Evolutionary conservation across 2,329 filamentous ascomycete genomes (phyloP), one percentile per base, ranked within the genome.

Genomic region (Aspergillus fischeri): DNA sequence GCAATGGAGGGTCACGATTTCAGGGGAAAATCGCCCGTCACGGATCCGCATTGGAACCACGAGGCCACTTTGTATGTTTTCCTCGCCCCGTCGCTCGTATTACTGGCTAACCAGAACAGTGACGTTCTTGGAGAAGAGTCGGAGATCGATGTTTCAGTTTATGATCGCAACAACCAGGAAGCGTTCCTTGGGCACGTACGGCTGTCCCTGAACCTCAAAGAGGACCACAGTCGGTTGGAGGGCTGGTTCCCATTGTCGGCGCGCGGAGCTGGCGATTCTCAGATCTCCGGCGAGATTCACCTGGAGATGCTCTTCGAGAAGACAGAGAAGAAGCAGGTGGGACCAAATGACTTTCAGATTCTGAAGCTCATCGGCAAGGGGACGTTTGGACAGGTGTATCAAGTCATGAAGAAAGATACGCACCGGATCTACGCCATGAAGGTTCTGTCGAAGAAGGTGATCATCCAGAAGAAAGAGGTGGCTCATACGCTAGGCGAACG

Each of bases 391-490:
- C 94, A 99, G 74, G 94, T 99, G 2, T 99, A 97, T 73, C 94
- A 99, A 73, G 94, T 99, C 6, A 88, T 91, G 67, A 99, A 99
- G 83, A 94, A 91, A 80, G 94, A 99, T 73, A 97, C 93, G 0
- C 86, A 87, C 67, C 88, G 94, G 48, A 97, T 99, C 60, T 99
- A 99, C 70, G 94, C 94, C 60, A 99, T 99, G 94, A 99, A 99
- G 76, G 93, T 99, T 1, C 80, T 99, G 32, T 97, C 94, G 52
- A 99, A 99, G 82, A 99, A 99, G 81, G 94, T 99, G 53, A 99
- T 99, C 69, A 94, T 99, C 27, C 94, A 99, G 77, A 99, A 99
- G 84, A 99, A 99, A 77, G 94, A 99, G 75, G 92, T 99, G 51
- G 92, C 93, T 17, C 94, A 99, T 73, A 99, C 94, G 0, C 87